Evolutionary conservation across 805 yeast genomes (phyloP), one percentile per base, ranked within the genome.

Genomic region (Middelhovenomyces tepae): DNA sequence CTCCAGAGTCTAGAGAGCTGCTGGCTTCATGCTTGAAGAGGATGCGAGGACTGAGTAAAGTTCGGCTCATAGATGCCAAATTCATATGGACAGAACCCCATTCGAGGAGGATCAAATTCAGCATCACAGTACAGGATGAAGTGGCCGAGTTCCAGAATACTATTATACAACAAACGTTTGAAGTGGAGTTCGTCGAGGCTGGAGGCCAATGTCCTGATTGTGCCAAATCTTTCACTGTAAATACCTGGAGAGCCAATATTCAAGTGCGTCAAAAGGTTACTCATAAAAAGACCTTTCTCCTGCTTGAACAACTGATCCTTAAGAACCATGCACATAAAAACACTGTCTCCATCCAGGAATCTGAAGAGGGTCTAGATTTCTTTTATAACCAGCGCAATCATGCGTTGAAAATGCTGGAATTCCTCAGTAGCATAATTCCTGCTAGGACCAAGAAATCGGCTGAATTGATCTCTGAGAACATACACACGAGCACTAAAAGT

Each of bases 41-140:
- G 54, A 67, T 91, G 51, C 84, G 81, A 48, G 97, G 97, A 36
- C 67, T 91, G 46, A 77, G 73, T 42, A 87, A 85, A 52, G 91
- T 87, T 28, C 65, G 95, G 47, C 65, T 87, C 35, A 79, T 86
- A 24, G 96, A 87, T 62, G 97, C 96, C 2, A 72, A 85, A 2
- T 87, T 87, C 51, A 77, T 86, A 39, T 87, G 97, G 97, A 87
- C 97, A 1, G 97, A 87, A 62, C 97, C 97, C 1, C 97, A 87
- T 59, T 85, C 95, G 21, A 75, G 95, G 59, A 78, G 97, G 69
- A 74, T 87, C 44, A 74, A 85, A 54, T 73, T 87, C 40, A 85
- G 84, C 51, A 60, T 87, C 31, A 81, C 95, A 0, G 93, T 87
- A 15, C 96, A 87, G 59, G 97, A 95, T 45, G 96, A 87, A 60